Percentiles rank a stretch among this genome's conserved stretches.
Evolutionary conservation across 177 flowering plant species (phyloP).

Genomic region (Vitis hybrid): DNA sequence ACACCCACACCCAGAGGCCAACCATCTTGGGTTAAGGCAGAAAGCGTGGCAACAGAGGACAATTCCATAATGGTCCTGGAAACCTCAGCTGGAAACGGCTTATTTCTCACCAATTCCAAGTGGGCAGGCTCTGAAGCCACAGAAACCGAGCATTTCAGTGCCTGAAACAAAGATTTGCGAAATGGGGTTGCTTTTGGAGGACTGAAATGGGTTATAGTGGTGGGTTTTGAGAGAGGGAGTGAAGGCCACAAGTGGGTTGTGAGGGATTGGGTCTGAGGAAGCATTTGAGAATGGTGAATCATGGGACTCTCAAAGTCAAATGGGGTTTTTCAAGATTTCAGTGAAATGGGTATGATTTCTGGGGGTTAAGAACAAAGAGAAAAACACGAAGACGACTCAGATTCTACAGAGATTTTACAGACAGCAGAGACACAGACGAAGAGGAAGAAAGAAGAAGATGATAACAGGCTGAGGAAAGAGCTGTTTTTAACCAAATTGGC

Average conservation of each 20-base stretch:
- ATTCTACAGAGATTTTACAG: too few relatives aligned
- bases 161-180: conserved; percentile 17
- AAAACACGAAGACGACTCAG: too few relatives aligned
- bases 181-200: conserved; percentile 20
- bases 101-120: conserved; percentile 22
- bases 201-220: conserved; percentile 17
- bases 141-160: conserved; percentile 58
- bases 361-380: too few relatives aligned
- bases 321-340: not conserved
- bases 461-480: too few relatives aligned
- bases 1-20: conserved; percentile 81
- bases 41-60: conserved; percentile 71
- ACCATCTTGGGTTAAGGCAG: conserved; percentile 58
- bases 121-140: conserved; percentile 39
- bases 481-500: too few relatives aligned
- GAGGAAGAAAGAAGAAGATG: too few relatives aligned
- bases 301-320: not conserved
- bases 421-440: too few relatives aligned
- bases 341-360: too few relatives aligned
- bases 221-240: conserved; percentile 22
- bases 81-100: conserved; percentile 84
- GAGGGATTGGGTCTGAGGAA: conserved; percentile 38
- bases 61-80: conserved; percentile 87
- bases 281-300: conserved; percentile 21
- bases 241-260: conserved; percentile 17